Conservation (phyloP, 176 grass and related monocot species). For the Aegilops umbellulata region DNA sequence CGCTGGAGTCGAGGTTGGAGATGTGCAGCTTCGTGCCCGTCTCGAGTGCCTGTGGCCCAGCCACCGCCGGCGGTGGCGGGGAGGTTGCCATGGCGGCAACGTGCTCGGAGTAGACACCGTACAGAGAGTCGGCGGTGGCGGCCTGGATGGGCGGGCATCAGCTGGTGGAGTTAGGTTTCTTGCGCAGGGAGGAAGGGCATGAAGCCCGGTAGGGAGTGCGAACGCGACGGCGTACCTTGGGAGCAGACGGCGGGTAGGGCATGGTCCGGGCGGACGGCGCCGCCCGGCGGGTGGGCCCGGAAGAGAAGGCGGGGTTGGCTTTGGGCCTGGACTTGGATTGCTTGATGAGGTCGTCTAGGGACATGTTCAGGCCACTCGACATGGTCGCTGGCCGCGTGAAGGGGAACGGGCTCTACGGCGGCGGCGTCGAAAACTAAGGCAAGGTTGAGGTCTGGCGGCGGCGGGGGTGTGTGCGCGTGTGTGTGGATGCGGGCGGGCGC, state of each 20-base stretch:
- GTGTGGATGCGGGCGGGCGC: background rate
- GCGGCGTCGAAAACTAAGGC: background rate
- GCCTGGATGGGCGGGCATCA: slow-evolving; percentile 18
- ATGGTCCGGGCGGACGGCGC: slow-evolving; percentile 22
- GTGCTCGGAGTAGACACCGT: slow-evolving; percentile 53
- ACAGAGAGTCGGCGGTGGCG: slow-evolving; percentile 19
- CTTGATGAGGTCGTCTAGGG: slow-evolving; percentile 62
- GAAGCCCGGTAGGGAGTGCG: background rate
- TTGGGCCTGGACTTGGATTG: slow-evolving; percentile 48
- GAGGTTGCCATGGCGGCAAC: slow-evolving; percentile 32
- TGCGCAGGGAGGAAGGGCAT: background rate
- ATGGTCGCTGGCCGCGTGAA: slow-evolving; percentile 24
- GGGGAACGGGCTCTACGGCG: background rate
- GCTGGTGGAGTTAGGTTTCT: slow-evolving; percentile 39
- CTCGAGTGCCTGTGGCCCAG: slow-evolving; percentile 22
- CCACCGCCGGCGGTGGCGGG: background rate
- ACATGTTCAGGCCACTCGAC: slow-evolving; percentile 57
- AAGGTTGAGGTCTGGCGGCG: background rate
- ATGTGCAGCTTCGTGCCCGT: slow-evolving; percentile 57
- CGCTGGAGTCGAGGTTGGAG: slow-evolving; percentile 43
- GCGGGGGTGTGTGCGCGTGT: background rate
- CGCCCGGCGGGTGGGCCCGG: slow-evolving; percentile 46
- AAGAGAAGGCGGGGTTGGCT: slow-evolving; percentile 15
- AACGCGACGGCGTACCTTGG: slow-evolving; percentile 34
- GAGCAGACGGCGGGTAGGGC: slow-evolving; percentile 22